A percentile compares a stretch with the other conserved stretches of the same genome.
Evolutionary conservation across 768 basidiomycete genomes (phyloP).

Genomic region (Rhodotorula kratochvilovae): DNA sequence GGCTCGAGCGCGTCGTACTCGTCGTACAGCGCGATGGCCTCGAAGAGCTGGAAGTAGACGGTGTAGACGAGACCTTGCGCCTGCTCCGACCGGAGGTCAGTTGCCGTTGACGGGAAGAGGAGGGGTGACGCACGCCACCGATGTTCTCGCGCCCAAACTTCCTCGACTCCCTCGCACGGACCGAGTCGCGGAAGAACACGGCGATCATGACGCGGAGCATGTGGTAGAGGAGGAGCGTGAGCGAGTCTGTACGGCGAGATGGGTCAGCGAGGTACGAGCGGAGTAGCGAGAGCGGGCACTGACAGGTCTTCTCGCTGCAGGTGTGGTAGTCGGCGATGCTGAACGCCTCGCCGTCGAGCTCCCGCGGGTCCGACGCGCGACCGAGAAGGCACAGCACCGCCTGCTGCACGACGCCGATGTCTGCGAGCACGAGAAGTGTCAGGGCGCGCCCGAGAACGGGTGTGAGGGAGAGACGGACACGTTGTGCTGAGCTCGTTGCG

Average conservation of each 20-base stretch:
- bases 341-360: slow-evolving; percentile 33
- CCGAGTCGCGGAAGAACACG: slow-evolving; percentile 25
- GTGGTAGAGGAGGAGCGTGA: slow-evolving; percentile 28
- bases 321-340: slow-evolving; percentile 14
- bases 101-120: too few relatives aligned
- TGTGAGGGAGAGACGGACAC: background rate
- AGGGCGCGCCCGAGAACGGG: background rate
- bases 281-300: background rate
- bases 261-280: background rate
- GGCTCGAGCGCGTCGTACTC: background rate
- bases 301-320: slow-evolving; percentile 24
- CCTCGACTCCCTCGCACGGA: slow-evolving; percentile 2
- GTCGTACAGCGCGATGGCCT: slow-evolving; percentile 27
- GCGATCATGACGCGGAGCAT: slow-evolving; percentile 25
- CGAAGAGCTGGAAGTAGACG: slow-evolving; percentile 25
- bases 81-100: background rate
- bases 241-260: background rate
- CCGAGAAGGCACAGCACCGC: slow-evolving; percentile 21
- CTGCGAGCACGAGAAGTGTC: background rate
- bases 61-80: slow-evolving; percentile 32
- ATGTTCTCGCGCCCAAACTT: slow-evolving; percentile 9
- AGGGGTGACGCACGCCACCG: slow-evolving; percentile 11
- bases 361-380: slow-evolving; percentile 1
- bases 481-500: slow-evolving; percentile 32
- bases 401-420: slow-evolving; percentile 34